phyloP scores from a whole-genome alignment of 805 yeast genomes.

The Hanseniaspora valbyensis region DNA sequence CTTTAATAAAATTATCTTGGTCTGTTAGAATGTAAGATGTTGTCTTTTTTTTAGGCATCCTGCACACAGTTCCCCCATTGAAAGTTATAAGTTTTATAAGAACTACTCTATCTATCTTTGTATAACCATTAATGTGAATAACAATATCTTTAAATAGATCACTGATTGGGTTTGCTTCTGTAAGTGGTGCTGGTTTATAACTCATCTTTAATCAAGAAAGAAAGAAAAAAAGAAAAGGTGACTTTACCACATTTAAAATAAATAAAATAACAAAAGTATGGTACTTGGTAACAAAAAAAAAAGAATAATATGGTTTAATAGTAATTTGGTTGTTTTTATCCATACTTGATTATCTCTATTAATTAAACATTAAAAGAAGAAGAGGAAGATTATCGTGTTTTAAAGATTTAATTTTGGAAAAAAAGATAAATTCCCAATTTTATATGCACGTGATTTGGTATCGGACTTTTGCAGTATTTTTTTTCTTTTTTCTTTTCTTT shows the following conservation, averaged over 20 bases:
- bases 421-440: no score
- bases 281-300: no score
- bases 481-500: background rate
- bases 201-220: background rate
- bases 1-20: constrained; percentile 44
- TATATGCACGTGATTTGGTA: no score
- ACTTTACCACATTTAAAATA: background rate
- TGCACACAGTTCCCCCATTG: constrained; percentile 73
- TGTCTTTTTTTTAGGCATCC: constrained; percentile 54
- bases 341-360: no score
- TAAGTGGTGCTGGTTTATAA: background rate
- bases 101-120: constrained; percentile 64
- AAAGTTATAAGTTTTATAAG: constrained; percentile 59
- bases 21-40: constrained; percentile 80
- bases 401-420: no score
- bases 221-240: background rate
- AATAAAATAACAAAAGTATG: no score
- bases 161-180: background rate
- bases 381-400: no score
- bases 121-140: constrained; percentile 81
- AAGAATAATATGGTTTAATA: no score
- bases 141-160: constrained; percentile 48
- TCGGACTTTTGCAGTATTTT: background rate
- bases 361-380: no score
- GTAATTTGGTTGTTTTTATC: no score